Conservation (phyloP, 2,329 filamentous ascomycete genomes). For the Penicillium aurantiogriseum region DNA sequence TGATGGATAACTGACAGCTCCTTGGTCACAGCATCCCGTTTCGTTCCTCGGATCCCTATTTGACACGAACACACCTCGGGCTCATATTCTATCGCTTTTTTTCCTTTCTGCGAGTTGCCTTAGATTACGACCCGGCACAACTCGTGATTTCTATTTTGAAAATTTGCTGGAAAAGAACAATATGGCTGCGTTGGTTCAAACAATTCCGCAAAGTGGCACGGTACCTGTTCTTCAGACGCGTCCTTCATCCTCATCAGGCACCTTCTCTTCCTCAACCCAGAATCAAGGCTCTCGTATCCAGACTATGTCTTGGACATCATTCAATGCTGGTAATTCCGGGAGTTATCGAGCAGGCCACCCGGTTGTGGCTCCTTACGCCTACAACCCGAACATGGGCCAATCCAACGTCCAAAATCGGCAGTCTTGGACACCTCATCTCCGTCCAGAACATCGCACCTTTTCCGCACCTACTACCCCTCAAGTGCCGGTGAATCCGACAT, state of each 20-base stretch:
- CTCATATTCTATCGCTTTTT: not conserved
- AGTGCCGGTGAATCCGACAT: slow-evolving; percentile 30
- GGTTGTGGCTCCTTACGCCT: slow-evolving; percentile 75
- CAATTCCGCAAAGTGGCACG: slow-evolving; percentile 70
- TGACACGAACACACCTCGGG: slow-evolving; percentile 14
- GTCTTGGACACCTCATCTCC: slow-evolving; percentile 55
- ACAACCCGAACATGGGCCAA: slow-evolving; percentile 66
- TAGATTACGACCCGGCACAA: slow-evolving; percentile 21
- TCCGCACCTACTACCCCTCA: slow-evolving; percentile 53
- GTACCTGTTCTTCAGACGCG: slow-evolving; percentile 74
- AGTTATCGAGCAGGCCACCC: slow-evolving; percentile 53
- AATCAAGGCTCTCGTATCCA: slow-evolving; percentile 38
- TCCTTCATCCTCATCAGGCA: slow-evolving; percentile 63
- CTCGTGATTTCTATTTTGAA: slow-evolving; percentile 17
- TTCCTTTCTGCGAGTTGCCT: slow-evolving; percentile 5
- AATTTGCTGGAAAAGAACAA: slow-evolving; percentile 41
- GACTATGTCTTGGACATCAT: slow-evolving; percentile 43
- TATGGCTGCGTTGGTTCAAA: slow-evolving; percentile 84
- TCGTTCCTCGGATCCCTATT: slow-evolving; percentile 20
- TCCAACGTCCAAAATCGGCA: slow-evolving; percentile 51
- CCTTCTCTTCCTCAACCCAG: slow-evolving; percentile 45
- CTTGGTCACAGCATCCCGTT: slow-evolving; percentile 19
- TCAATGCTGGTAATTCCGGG: slow-evolving; percentile 40
- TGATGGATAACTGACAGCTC: slow-evolving; percentile 25
- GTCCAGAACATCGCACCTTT: slow-evolving; percentile 55